Conservation (phyloP, 768 basidiomycete species). For the Pisolithus microcarpus region DNA sequence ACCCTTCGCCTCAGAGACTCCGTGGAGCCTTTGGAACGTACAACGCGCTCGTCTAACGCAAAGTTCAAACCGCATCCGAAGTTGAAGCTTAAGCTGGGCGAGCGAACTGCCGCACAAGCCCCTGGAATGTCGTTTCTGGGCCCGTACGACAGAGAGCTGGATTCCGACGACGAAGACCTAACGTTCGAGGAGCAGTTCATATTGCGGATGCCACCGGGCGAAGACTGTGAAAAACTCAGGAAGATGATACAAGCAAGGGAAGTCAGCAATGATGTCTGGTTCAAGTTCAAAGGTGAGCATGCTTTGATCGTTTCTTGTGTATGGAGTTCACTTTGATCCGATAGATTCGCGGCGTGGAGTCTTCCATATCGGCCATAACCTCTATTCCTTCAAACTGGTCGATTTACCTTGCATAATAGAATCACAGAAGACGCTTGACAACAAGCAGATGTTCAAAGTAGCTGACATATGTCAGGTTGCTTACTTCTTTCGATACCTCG, state of each 20-base stretch:
- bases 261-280: constrained; percentile 81
- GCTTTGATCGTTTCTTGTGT: background rate
- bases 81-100: constrained; percentile 82
- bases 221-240: constrained; percentile 69
- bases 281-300: constrained; percentile 87
- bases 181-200: constrained; percentile 98
- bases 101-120: constrained; percentile 71
- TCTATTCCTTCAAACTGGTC: constrained; percentile 88
- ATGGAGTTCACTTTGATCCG: constrained; percentile 8
- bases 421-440: constrained; percentile 92
- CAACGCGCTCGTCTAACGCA: constrained; percentile 49
- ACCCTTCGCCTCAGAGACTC: constrained; percentile 26
- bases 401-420: constrained; percentile 94
- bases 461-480: constrained; percentile 95
- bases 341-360: constrained; percentile 85
- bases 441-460: constrained; percentile 97
- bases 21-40: constrained; percentile 35
- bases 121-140: constrained; percentile 87
- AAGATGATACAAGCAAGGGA: constrained; percentile 80
- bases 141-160: constrained; percentile 87
- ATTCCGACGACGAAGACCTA: constrained; percentile 91
- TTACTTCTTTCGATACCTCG: constrained; percentile 6
- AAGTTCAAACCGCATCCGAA: constrained; percentile 58
- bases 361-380: constrained; percentile 76
- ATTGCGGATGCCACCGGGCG: constrained; percentile 78